Conservation (phyloP, 73 alveolate genomes). For the Effrenium voratum region DNA sequence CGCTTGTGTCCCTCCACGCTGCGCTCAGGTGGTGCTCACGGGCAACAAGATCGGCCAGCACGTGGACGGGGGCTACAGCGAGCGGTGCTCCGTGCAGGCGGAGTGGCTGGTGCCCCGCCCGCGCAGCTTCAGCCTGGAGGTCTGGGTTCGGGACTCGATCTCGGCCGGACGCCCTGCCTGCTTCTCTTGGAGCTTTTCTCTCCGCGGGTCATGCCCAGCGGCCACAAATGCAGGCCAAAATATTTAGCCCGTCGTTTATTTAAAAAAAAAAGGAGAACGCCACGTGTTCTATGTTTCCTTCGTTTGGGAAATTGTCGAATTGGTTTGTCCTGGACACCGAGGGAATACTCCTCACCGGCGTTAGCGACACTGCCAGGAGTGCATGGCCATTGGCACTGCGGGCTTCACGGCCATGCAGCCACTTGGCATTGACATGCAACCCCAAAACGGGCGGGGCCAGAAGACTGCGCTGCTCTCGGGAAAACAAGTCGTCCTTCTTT, state of each 20-base stretch:
- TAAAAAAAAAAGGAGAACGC: too few relatives aligned
- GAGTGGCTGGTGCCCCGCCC: conserved; percentile 84
- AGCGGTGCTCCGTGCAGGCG: conserved; percentile 66
- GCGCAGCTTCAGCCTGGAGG: conserved; percentile 30
- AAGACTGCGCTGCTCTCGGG: not conserved
- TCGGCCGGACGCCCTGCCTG: too few relatives aligned
- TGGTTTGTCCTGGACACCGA: too few relatives aligned
- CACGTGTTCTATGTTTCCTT: too few relatives aligned
- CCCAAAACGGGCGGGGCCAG: conserved; percentile 51
- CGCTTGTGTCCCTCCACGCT: too few relatives aligned
- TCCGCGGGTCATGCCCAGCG: too few relatives aligned
- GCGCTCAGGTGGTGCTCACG: not conserved
- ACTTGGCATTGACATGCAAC: too few relatives aligned
- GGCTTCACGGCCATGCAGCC: conserved; percentile 89
- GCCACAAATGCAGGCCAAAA: too few relatives aligned
- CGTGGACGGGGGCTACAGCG: conserved; percentile 80
- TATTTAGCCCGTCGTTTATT: too few relatives aligned
- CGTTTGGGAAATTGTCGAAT: too few relatives aligned
- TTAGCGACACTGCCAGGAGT: conserved; percentile 74
- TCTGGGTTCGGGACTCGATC: not conserved
- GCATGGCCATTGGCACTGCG: conserved; percentile 80
- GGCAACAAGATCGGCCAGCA: conserved; percentile 92
- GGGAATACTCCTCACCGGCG: too few relatives aligned
- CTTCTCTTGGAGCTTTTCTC: too few relatives aligned
- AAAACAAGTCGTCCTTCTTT: not conserved